phyloP scores from a whole-genome alignment of 345 rosid species.

The Gossypium australe region DNA sequence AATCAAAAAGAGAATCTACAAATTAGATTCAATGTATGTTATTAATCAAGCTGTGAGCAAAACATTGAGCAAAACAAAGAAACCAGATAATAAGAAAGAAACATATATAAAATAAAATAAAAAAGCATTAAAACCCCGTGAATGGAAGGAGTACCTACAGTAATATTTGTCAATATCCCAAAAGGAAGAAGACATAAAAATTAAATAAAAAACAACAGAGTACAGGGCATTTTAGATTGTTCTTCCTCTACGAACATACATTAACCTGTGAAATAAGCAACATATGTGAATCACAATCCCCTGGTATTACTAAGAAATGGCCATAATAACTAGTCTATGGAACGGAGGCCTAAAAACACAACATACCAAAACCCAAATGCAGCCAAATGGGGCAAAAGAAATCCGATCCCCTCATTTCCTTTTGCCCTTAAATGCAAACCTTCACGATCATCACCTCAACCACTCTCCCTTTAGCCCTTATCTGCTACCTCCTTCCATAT shows the following conservation, averaged over 20 bases:
- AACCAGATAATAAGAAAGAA: background rate
- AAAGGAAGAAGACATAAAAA: constrained; percentile 1
- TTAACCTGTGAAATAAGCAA: constrained; percentile 10
- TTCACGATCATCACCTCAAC: too few relatives aligned
- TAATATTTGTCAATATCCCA: constrained; percentile 14
- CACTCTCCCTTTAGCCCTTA: constrained; percentile 1
- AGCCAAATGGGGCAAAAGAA: constrained; percentile 21
- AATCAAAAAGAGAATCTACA: background rate
- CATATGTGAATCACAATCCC: constrained; percentile 25
- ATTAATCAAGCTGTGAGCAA: background rate
- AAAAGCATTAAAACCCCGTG: constrained; percentile 14
- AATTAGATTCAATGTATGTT: background rate
- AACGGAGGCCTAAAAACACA: constrained; percentile 15
- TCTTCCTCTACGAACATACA: constrained; percentile 27
- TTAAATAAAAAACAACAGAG: background rate
- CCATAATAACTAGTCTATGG: constrained; percentile 17
- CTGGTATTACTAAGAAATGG: constrained; percentile 14
- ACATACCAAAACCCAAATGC: constrained; percentile 23
- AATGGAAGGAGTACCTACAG: constrained; percentile 29
- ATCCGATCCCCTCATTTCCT: constrained; percentile 7
- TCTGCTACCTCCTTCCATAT: background rate
- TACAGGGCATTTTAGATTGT: constrained; percentile 30
- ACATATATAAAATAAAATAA: constrained; percentile 22
- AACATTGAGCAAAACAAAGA: background rate
- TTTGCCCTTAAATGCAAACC: too few relatives aligned